A percentile compares a stretch with the other conserved stretches of the same genome.
Evolutionary conservation across 345 rosid genomes (phyloP).

Genomic region (Salix brachista): DNA sequence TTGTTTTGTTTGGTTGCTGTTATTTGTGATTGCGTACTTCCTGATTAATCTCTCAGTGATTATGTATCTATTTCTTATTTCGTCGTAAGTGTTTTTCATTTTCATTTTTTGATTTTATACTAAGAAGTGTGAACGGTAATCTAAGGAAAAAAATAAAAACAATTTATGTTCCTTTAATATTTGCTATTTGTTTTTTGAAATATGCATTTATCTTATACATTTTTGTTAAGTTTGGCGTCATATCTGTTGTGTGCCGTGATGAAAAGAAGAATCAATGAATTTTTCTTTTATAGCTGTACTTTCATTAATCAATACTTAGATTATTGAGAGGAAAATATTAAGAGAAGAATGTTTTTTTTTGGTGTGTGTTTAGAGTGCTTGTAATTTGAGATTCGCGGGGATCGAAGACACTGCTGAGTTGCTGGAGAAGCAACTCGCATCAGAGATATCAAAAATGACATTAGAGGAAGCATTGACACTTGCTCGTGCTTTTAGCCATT

Average conservation of each 20-base stretch:
- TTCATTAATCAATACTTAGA: neutral
- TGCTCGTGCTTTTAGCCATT: conserved; percentile 93
- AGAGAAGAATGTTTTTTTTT: neutral
- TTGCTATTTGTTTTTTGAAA: neutral
- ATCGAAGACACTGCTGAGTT: conserved; percentile 79
- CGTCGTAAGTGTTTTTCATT: neutral
- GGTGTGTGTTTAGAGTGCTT: conserved; percentile 57
- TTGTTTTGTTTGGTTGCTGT: conserved; percentile 11
- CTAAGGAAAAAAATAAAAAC: neutral
- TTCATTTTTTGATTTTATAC: neutral
- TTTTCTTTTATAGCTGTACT: neutral
- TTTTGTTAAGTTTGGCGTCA: neutral
- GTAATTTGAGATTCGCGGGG: conserved; percentile 78
- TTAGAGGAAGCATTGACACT: conserved; percentile 79
- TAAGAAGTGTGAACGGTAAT: neutral
- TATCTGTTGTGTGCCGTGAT: neutral
- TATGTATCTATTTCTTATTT: neutral
- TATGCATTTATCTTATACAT: neutral
- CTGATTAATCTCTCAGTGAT: neutral
- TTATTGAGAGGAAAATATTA: neutral
- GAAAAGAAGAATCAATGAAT: neutral
- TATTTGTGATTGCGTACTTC: neutral
- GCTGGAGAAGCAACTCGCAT: conserved; percentile 77
- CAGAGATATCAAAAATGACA: conserved; percentile 75
- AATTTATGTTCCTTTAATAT: neutral